Percentiles rank a stretch among this genome's conserved stretches.
These are phyloP conservation scores for Aureobasidium sp. DNA, from an alignment of 2,329 filamentous ascomycete species.

Conservation along the genomic window DNA sequence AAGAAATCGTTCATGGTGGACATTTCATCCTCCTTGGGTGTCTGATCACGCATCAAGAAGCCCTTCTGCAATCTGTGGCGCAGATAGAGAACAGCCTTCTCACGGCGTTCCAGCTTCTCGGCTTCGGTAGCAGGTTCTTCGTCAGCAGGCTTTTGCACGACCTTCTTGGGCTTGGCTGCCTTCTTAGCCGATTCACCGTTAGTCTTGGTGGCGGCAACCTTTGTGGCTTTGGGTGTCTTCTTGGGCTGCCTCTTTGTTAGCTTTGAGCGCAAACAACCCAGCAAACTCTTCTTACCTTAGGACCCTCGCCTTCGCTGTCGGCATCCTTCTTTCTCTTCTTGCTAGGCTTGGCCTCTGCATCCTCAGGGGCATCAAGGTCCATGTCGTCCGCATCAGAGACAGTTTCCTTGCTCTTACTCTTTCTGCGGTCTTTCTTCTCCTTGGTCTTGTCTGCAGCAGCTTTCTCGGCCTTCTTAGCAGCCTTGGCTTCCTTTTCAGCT, in stretches of 20 bases:
- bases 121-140: slow-evolving; percentile 47
- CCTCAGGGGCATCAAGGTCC: slow-evolving; percentile 49
- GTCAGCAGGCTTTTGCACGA: slow-evolving; percentile 54
- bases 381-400: slow-evolving; percentile 25
- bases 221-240: slow-evolving; percentile 44
- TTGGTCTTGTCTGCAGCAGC: slow-evolving; percentile 30
- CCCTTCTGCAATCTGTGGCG: slow-evolving; percentile 94
- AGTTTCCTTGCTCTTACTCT: slow-evolving; percentile 28
- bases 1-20: slow-evolving; percentile 69
- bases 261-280: not conserved
- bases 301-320: slow-evolving; percentile 62
- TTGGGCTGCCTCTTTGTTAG: slow-evolving; percentile 32
- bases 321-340: slow-evolving; percentile 78
- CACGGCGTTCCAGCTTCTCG: slow-evolving; percentile 50
- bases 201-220: slow-evolving; percentile 40
- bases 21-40: slow-evolving; percentile 84
- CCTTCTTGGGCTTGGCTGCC: slow-evolving; percentile 22
- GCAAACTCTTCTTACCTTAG: slow-evolving; percentile 40
- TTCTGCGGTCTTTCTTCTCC: slow-evolving; percentile 46
- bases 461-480: slow-evolving; percentile 38
- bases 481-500: slow-evolving; percentile 32
- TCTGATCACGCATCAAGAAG: slow-evolving; percentile 75
- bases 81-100: slow-evolving; percentile 75
- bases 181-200: slow-evolving; percentile 33
- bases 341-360: slow-evolving; percentile 53